Evolutionary conservation across 2,329 filamentous ascomycete genomes (phyloP).

Genomic region (Fulvia fulva): DNA sequence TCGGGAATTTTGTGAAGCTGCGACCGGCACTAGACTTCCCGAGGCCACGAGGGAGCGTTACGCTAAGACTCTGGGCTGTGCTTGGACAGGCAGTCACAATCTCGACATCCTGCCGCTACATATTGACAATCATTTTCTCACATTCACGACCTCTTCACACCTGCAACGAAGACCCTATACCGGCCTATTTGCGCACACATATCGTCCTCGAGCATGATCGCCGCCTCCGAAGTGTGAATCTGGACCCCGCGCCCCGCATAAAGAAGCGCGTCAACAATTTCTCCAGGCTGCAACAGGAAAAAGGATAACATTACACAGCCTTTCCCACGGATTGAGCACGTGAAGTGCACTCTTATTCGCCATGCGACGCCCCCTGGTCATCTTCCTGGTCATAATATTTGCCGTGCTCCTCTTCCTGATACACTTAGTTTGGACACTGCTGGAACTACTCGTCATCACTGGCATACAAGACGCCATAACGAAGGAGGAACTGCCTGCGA

Average conservation of each 20-base stretch:
- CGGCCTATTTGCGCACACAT: background rate
- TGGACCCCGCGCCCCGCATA: background rate
- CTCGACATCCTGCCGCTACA: no score
- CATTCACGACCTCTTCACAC: background rate
- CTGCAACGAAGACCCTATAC: no score
- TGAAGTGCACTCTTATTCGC: conserved; percentile 20
- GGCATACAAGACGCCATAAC: conserved; percentile 64
- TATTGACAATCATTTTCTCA: no score
- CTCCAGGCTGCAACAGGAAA: background rate
- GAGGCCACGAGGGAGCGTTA: no score
- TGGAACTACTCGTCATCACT: conserved; percentile 66
- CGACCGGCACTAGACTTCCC: no score
- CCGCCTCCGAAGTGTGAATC: background rate
- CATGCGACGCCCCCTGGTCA: conserved; percentile 58
- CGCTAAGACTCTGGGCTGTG: no score
- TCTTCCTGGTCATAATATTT: conserved; percentile 63
- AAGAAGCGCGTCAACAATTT: background rate
- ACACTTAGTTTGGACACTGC: conserved; percentile 65
- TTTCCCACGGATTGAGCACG: background rate
- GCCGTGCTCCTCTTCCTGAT: conserved; percentile 62
- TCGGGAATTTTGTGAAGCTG: no score
- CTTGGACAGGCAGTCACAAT: no score
- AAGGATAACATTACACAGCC: background rate
- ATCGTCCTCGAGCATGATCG: background rate
- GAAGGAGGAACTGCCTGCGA: conserved; percentile 61